Percentiles rank a stretch among this genome's conserved stretches.
Evolutionary conservation across 2,329 filamentous ascomycete genomes (phyloP).

Genomic region (Bertia moriformis): DNA sequence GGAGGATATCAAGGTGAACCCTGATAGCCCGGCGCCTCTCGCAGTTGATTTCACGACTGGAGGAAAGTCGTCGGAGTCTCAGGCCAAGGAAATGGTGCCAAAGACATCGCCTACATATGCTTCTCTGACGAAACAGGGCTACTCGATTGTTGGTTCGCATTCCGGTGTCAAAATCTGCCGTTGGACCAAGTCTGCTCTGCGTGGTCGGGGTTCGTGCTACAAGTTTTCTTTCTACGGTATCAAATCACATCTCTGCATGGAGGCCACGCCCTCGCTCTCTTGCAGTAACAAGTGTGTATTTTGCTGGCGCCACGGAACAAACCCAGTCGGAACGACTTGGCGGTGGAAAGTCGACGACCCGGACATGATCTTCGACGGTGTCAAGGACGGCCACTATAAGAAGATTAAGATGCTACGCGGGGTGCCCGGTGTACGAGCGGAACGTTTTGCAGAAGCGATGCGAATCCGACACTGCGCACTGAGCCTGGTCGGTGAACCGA

Average conservation of each 20-base stretch:
- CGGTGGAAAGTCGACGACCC: conserved; percentile 89
- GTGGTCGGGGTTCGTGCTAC: conserved; percentile 89
- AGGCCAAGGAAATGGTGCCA: conserved; percentile 76
- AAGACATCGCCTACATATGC: conserved; percentile 76
- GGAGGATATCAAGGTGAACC: conserved; percentile 59
- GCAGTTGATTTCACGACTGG: conserved; percentile 80
- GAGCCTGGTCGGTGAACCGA: conserved; percentile 88
- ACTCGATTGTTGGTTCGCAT: conserved; percentile 86
- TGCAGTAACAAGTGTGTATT: conserved; percentile 99
- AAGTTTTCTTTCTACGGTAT: conserved; percentile 98
- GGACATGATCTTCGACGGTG: conserved; percentile 75
- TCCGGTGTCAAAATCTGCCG: conserved; percentile 95
- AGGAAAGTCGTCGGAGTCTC: conserved; percentile 21
- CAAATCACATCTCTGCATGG: conserved; percentile 93
- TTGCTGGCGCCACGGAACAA: conserved; percentile 96
- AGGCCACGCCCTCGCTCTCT: conserved; percentile 85
- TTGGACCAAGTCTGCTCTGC: conserved; percentile 93
- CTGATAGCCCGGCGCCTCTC: conserved; percentile 26
- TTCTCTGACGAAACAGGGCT: conserved; percentile 88
- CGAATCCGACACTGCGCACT: conserved; percentile 85
- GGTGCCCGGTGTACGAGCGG: conserved; percentile 79
- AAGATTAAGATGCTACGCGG: conserved; percentile 97
- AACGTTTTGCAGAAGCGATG: conserved; percentile 86
- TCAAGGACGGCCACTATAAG: conserved; percentile 83
- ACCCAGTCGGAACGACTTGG: conserved; percentile 92